phyloP scores from a whole-genome alignment of 2,329 filamentous ascomycete genomes.

The Aspergillus hortae region DNA sequence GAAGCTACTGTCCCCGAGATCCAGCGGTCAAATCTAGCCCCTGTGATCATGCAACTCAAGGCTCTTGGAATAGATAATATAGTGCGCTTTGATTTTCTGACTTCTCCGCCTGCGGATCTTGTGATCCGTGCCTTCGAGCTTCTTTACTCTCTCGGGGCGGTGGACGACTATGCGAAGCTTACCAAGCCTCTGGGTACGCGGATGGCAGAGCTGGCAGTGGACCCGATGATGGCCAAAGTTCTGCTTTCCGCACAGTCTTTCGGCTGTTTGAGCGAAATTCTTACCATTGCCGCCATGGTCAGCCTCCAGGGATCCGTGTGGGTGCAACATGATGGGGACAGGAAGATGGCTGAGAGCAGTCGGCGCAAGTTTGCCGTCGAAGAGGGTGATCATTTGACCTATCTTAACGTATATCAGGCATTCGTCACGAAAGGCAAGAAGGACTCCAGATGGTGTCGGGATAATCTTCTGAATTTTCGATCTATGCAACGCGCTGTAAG shows the following conservation, averaged over 20 bases:
- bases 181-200: constrained; percentile 81
- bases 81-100: constrained; percentile 83
- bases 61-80: constrained; percentile 94
- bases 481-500: constrained; percentile 76
- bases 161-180: constrained; percentile 87
- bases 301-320: constrained; percentile 79
- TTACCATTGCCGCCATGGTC: constrained; percentile 92
- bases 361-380: constrained; percentile 82
- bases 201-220: constrained; percentile 90
- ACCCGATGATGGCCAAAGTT: constrained; percentile 93
- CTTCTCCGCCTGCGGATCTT: constrained; percentile 77
- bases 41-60: constrained; percentile 85
- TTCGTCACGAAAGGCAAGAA: constrained; percentile 82
- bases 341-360: constrained; percentile 69
- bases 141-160: constrained; percentile 77
- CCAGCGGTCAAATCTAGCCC: constrained; percentile 85
- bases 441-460: constrained; percentile 79
- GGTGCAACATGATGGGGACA: constrained; percentile 74
- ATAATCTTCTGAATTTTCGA: constrained; percentile 84
- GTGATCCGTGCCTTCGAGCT: constrained; percentile 83
- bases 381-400: constrained; percentile 88
- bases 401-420: constrained; percentile 88
- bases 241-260: constrained; percentile 73
- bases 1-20: constrained; percentile 83
- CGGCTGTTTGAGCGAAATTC: constrained; percentile 76